Base-by-base conservation (phyloP, 352 stramenopile species). In the Aphanomyces astaci region DNA sequence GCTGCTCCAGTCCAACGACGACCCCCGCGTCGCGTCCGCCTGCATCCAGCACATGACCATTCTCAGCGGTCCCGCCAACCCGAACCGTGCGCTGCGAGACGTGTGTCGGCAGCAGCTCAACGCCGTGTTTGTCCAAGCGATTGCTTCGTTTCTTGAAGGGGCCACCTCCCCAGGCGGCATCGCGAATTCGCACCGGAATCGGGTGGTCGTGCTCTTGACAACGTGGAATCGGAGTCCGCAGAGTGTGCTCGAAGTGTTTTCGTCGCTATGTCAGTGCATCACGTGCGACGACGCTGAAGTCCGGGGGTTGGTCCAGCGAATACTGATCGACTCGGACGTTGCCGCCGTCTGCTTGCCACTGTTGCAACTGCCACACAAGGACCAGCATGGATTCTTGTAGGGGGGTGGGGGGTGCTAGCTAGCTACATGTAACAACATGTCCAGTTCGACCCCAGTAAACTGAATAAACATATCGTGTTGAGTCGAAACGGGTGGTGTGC, bases 11-110 rank as follows among this genome's bases (percentile, higher is more conserved):
- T 22, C 15, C 15, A 25, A 22, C n/a, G 15, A 25, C 3, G n/a
- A 52, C 19, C 17, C 51, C 13, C 2, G 19, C 4, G 24, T 68
- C 22, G 62, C 62, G 2, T 32, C 39, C 25, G 62, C 83, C 49
- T 93, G 84, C 27, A 84, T 93, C 48, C 81, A 83, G 4, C 86
- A 95, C 64, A 63, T 95, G 45, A 79, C 75, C 19, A 90, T 82
- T 25, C 74, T 95, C 56, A 82, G 78, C 56, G 31, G 39, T 0
- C 28, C 49, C 13, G 17, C 39, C 28, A 68, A 68, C 30, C n/a
- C 45, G 24, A 68, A 68, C 27, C 15, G 15, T 4, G 4, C 48
- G n/a, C 62, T 68, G 48, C 62, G 62, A 2, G n/a, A 68, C 11
- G 62, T 49, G 9, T 68, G 62, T 28, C 62, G 62, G 13, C 1